These are phyloP conservation scores for Botrytis sinoallii DNA, from an alignment of 2,329 filamentous ascomycete species.

Conservation along the genomic window DNA sequence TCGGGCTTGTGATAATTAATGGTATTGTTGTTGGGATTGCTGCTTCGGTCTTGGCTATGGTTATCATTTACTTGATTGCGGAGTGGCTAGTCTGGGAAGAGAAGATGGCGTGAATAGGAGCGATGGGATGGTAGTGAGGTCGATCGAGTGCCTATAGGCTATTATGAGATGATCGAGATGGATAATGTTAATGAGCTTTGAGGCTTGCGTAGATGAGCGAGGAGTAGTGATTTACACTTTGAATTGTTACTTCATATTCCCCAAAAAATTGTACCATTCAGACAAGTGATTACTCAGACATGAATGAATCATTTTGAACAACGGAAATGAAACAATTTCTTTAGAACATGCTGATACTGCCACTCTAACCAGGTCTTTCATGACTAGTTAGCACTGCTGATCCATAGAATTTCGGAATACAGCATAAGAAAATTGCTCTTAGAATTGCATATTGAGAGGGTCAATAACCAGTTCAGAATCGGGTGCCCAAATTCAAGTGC, in stretches of 20 bases:
- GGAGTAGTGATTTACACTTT: background rate
- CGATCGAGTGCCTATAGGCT: background rate
- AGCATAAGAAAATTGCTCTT: background rate
- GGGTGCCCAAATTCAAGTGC: background rate
- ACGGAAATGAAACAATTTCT: background rate
- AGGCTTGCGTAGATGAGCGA: background rate
- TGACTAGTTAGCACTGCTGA: background rate
- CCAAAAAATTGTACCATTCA: background rate
- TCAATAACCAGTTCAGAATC: rapidly evolving
- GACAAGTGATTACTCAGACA: background rate
- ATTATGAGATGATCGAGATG: background rate
- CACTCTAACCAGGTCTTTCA: background rate
- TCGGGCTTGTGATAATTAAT: background rate
- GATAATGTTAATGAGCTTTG: background rate
- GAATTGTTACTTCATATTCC: no score
- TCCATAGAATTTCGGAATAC: background rate
- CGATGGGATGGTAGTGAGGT: background rate
- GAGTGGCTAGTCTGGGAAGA: background rate
- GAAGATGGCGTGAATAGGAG: background rate
- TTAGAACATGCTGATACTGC: background rate
- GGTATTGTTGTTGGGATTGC: background rate
- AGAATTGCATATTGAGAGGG: no score
- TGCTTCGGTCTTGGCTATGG: background rate
- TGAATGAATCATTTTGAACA: background rate
- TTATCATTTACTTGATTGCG: background rate